Evolutionary conservation across 305 asterid genomes (phyloP), one percentile per base, ranked within the genome.

Genomic region (Withania somnifera): DNA sequence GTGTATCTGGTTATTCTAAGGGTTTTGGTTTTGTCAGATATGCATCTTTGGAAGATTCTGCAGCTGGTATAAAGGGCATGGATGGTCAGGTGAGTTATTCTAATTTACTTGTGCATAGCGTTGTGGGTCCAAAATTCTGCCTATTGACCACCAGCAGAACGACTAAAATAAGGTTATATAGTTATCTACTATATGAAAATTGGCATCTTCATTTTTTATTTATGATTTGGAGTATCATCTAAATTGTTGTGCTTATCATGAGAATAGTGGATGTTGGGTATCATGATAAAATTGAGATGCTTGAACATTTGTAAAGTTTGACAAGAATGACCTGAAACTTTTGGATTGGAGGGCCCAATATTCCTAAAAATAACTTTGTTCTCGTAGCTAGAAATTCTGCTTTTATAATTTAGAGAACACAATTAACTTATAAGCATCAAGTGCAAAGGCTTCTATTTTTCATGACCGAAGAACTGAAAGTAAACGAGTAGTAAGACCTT

Each of bases 11-110:
- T 45, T 93, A 83, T 86, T 95, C 98, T 17, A 95, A 88, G 90
- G 97, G 98, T 53, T 95, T 87, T 61, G 98, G 98, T 81, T 95
- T 92, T 82, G 97, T 95, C 52, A 86, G 82, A 78, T 95, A 95
- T 84, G 86, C 89, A 80, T 87, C 97, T 24, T 0, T 92, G 76
- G 90, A 90, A 61, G 95, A 89, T 2, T 97, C 98, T 79, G 93
- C 42, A 79, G 84, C 90, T 30, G 98, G 97, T 84, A 88, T 91
- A 61, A 84, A 90, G 81, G 98, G 95, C 90, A 90, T 93, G 98
- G 97, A 95, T 88, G 98, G 97, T 75, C 89, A 92, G 98, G 98
- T 95, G 56, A 84, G 86, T 80, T 87, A 14, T 58, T 42, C 45
- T 6, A 63, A 15, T 63, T 61, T 61, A 28, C 69, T 28, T 61